Evolutionary conservation across 2,329 filamentous ascomycete species (phyloP).

Genomic region (Fusarium beomiforme): DNA sequence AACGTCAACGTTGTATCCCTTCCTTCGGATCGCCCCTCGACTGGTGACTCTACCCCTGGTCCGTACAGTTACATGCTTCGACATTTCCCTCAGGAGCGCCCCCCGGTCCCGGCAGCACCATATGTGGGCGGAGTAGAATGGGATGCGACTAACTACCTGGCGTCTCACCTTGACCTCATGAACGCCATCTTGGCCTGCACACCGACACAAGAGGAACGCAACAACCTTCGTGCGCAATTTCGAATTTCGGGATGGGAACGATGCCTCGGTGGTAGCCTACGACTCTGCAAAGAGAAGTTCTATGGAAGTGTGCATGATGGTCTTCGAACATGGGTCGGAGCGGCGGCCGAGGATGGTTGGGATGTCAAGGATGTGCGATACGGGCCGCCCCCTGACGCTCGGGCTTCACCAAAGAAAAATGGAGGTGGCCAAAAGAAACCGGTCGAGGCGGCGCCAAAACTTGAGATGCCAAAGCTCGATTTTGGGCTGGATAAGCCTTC

Average conservation of each 20-base stretch:
- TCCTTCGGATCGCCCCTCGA: slow-evolving; percentile 54
- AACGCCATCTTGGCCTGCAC: slow-evolving; percentile 90
- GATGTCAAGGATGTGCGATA: slow-evolving; percentile 82
- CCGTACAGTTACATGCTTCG: slow-evolving; percentile 70
- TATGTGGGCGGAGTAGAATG: slow-evolving; percentile 98
- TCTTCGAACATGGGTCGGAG: slow-evolving; percentile 88
- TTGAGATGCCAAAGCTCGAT: slow-evolving; percentile 69
- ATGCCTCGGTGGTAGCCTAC: slow-evolving; percentile 82
- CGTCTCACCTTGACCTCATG: slow-evolving; percentile 89
- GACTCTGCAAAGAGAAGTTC: slow-evolving; percentile 97
- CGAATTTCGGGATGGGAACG: slow-evolving; percentile 91
- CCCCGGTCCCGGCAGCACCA: slow-evolving; percentile 91
- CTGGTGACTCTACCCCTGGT: slow-evolving; percentile 47
- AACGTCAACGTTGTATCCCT: slow-evolving; percentile 87
- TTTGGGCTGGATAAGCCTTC: slow-evolving; percentile 53
- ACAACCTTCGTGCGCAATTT: slow-evolving; percentile 79
- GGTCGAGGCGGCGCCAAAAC: slow-evolving; percentile 65
- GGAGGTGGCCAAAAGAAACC: slow-evolving; percentile 57
- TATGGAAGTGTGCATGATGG: slow-evolving; percentile 92
- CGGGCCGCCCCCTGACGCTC: slow-evolving; percentile 61
- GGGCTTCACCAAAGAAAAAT: slow-evolving; percentile 46
- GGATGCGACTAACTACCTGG: slow-evolving; percentile 97
- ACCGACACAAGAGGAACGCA: slow-evolving; percentile 75
- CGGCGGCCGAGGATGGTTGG: slow-evolving; percentile 89
- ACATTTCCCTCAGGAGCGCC: slow-evolving; percentile 85